phyloP scores from a whole-genome alignment of 1,284 basidiomycete species.

The Irpex sp. region DNA sequence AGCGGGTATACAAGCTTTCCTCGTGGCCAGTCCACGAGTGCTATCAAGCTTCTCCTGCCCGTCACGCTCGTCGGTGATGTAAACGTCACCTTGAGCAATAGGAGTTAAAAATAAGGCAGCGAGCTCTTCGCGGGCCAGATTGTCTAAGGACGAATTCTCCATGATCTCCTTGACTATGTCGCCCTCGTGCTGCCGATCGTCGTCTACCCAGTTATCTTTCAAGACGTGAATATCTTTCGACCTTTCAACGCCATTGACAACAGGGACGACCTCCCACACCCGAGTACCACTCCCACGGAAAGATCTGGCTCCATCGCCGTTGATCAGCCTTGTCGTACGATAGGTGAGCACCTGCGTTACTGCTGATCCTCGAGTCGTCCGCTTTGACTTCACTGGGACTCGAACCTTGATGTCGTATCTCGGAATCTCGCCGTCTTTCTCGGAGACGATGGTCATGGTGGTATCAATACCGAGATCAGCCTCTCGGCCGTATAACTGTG shows the following conservation, averaged over 20 bases:
- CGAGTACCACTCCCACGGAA: not conserved
- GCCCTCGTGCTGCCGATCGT: not conserved
- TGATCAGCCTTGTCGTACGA: not conserved
- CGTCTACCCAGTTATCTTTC: not conserved
- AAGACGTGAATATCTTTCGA: not conserved
- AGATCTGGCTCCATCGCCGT: not conserved
- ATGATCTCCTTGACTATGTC: not conserved
- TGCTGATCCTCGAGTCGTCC: not conserved
- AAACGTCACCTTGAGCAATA: not conserved
- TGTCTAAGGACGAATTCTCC: not conserved
- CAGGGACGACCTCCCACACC: not conserved
- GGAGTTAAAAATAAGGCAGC: not conserved
- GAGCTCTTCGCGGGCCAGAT: not conserved
- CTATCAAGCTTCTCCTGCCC: not conserved
- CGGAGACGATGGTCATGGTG: not conserved
- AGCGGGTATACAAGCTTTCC: not conserved
- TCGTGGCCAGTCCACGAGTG: not conserved
- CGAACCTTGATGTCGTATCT: not conserved
- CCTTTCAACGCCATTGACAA: not conserved
- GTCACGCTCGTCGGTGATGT: not conserved
- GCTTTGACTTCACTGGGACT: not conserved
- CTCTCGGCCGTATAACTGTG: not conserved
- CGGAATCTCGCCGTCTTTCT: not conserved
- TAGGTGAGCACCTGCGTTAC: not conserved
- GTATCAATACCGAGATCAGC: not conserved